Evolutionary conservation across 768 basidiomycete species (phyloP).

Genomic region (Phlebiopsis flavidoalba): DNA sequence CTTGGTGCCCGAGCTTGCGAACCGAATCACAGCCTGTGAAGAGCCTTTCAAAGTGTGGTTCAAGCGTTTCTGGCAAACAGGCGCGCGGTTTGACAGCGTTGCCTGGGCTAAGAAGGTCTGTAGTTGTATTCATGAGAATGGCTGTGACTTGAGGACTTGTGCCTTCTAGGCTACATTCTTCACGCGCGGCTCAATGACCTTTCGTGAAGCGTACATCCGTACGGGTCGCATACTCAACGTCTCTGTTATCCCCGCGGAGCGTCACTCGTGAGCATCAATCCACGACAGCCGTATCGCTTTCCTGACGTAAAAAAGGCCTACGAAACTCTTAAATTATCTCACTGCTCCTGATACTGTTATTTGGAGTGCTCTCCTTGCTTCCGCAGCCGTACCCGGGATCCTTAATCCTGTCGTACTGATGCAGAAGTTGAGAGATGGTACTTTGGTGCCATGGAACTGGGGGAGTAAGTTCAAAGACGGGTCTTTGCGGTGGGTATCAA

Average conservation of each 20-base stretch:
- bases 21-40: slow-evolving; percentile 76
- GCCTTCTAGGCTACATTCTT: slow-evolving; percentile 71
- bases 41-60: slow-evolving; percentile 71
- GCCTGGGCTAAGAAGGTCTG: slow-evolving; percentile 84
- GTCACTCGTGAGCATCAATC: slow-evolving; percentile 61
- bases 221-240: slow-evolving; percentile 94
- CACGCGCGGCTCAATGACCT: slow-evolving; percentile 90
- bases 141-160: not conserved
- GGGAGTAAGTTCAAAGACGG: slow-evolving; percentile 94
- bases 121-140: slow-evolving; percentile 1
- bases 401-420: slow-evolving; percentile 93
- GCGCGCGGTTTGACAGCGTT: slow-evolving; percentile 92
- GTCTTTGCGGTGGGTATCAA: slow-evolving; percentile 53
- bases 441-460: slow-evolving; percentile 88
- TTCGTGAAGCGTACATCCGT: slow-evolving; percentile 88
- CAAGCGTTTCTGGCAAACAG: slow-evolving; percentile 73
- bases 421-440: slow-evolving; percentile 82
- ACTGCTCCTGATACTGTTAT: slow-evolving; percentile 92
- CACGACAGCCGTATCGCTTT: not conserved
- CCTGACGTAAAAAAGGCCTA: slow-evolving; percentile 55
- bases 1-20: slow-evolving; percentile 78
- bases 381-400: slow-evolving; percentile 94
- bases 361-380: slow-evolving; percentile 78
- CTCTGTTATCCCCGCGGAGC: slow-evolving; percentile 86
- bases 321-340: slow-evolving; percentile 92